Base-by-base conservation (phyloP, 1,284 basidiomycete species). In the Moniliophthora roreri region DNA sequence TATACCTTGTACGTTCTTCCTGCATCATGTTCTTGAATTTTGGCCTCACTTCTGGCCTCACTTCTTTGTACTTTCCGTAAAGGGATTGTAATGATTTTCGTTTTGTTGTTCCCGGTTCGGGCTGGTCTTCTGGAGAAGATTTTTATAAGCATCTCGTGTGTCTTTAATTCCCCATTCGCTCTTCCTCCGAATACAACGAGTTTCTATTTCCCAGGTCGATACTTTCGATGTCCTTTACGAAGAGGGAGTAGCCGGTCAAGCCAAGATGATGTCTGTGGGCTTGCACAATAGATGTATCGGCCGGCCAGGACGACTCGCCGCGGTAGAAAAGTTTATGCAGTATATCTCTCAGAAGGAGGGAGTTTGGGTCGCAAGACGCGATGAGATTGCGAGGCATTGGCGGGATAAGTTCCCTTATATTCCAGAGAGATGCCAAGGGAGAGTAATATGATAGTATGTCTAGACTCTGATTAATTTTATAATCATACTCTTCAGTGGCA, bases 121-220 rank as follows among this genome's bases (percentile, higher is more conserved):
- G 49, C 5, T 50, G 49, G 49, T 50, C 49, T 40, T 50, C 49
- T n/a, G 49, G 49, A 18, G 49, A 50, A 50, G 49, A 50, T 34
- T 50, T 50, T 18, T 50, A 50, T 24, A 50, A 50, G 9, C 49
- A 50, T 41, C 49, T 50, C 11, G 49, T 50, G 5, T 3, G 18
- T 50, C 21, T 18, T 4, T 48, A 9, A 9, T 13, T 26, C 2
- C 35, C 46, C n/a, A 16, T 34, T 32, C 10, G 1, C n/a, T n/a
- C 26, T 41, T 50, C n/a, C 16, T 20, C 16, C 18, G 18, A 32
- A 24, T n/a, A 15, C n/a, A 41, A 16, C 23, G 6, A 48, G n/a
- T n/a, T 10, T 15, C 15, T 16, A 39, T 50, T 7, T 11, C n/a
- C 9, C 39, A 50, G 49, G 49, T 50, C 37, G 49, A 50, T 34